Base-by-base conservation (phyloP, 345 rosid species). In the Geranium rotundifolium region DNA sequence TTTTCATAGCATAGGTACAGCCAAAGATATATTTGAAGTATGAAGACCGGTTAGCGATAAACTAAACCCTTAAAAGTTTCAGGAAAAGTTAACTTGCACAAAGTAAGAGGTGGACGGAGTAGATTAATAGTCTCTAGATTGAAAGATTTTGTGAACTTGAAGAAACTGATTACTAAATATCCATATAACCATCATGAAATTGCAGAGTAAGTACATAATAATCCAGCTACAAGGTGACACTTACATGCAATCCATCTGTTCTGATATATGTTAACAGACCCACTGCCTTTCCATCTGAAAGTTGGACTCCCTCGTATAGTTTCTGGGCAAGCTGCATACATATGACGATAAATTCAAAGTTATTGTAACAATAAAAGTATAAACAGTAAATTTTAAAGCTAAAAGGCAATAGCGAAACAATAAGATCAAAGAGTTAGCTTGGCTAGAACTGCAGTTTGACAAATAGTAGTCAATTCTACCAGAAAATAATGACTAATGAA, bases 201-300 rank as follows among this genome's bases (percentile, higher is more conserved):
- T 34, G 41, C 41, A 46, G 52, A 46, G 52, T 16, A 46, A 9
- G 52, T 46, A 37, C 0, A 37, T 37, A 37, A 5, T 37, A 37
- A 3, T 3, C 9, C 46, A 46, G 52, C 52, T 14, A 62, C 27
- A 56, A 67, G 71, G 71, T 65, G 68, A 67, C 63, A 84, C 96
- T 63, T 79, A 93, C 99, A 85, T 88, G 99, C 55, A 93, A 75
- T 67, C 99, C 91, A 80, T 93, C 99, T 14, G 99, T 90, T 75
- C 99, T 81, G 84, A 77, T 81, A 79, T 93, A 93, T 59, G 99
- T 93, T 75, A 93, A 86, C 78, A 93, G 75, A 67, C 99, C 99
- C 29, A 79, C 78, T 68, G 89, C 84, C 79, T 77, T 73, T 68
- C 87, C 88, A 69, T 88, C 83, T 17, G 85, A 74, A 54, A 93